A percentile compares a stretch with the other conserved stretches of the same genome.
phyloP scores from a whole-genome alignment of 2,329 filamentous ascomycete species.

The Aureobasidium namibiae region DNA sequence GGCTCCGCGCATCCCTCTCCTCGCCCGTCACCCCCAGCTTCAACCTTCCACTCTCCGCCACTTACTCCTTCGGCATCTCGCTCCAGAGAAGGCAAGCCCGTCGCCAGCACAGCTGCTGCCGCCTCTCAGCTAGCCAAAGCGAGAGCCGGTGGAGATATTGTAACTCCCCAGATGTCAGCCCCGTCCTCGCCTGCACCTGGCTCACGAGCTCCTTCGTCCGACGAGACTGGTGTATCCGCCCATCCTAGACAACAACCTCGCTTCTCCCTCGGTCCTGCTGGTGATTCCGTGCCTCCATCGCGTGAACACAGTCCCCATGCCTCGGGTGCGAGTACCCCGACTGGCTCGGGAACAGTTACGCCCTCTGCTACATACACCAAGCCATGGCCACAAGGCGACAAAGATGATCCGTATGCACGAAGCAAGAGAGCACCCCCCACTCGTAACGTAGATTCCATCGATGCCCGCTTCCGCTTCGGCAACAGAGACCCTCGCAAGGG shows the following conservation, averaged over 20 bases:
- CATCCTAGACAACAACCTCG: slow-evolving; percentile 43
- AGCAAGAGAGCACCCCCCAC: slow-evolving; percentile 65
- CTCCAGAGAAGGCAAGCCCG: slow-evolving; percentile 44
- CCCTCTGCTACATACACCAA: slow-evolving; percentile 48
- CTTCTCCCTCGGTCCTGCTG: slow-evolving; percentile 50
- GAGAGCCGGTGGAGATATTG: slow-evolving; percentile 41
- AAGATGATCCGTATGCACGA: slow-evolving; percentile 80
- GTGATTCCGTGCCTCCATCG: slow-evolving; percentile 46
- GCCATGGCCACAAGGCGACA: slow-evolving; percentile 68
- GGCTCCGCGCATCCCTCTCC: slow-evolving; percentile 52
- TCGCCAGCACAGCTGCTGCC: slow-evolving; percentile 16
- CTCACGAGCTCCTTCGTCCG: slow-evolving; percentile 33
- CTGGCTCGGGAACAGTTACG: slow-evolving; percentile 30
- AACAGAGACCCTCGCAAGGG: slow-evolving; percentile 59
- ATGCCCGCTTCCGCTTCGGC: slow-evolving; percentile 77
- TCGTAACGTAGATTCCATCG: slow-evolving; percentile 58
- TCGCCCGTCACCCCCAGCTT: slow-evolving; percentile 56
- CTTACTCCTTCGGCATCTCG: slow-evolving; percentile 76
- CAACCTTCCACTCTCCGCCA: slow-evolving; percentile 76
- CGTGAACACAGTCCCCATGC: slow-evolving; percentile 49
- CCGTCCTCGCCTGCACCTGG: slow-evolving; percentile 23
- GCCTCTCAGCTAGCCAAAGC: slow-evolving; percentile 24
- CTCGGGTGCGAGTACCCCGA: slow-evolving; percentile 44
- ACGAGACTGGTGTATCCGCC: slow-evolving; percentile 34
- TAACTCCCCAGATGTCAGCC: slow-evolving; percentile 53